Base-by-base conservation (phyloP, 1,139 yeast genomes). In the Protomyces lactucae-debilis region DNA sequence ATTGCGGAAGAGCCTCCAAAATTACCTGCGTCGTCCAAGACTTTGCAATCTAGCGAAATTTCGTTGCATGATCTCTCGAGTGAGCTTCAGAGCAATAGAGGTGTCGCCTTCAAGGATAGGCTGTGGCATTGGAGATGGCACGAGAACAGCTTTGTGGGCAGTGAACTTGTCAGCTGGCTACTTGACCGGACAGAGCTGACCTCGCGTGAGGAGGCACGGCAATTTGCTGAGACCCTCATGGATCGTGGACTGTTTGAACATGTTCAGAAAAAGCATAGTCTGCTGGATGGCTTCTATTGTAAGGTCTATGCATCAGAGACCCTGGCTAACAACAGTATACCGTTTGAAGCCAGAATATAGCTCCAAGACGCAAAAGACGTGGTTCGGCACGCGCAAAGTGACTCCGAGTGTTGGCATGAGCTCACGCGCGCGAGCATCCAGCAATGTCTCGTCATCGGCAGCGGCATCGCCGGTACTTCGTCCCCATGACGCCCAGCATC, bases 111-210 rank as follows among this genome's bases (percentile, higher is more conserved):
- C 55, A 85, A 83, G 0, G 96, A 91, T 71, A 79, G 98, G 70
- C 82, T 86, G 36, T 93, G 99, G 99, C 98, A 93, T 74, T 85
- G 92, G 82, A 86, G 85, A 68, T 78, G 82, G 10, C 95, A 90
- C 74, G 79, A 81, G 43, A 83, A 87, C 68, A 88, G 96, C 75
- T 91, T 93, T 72, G 75, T 89, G 39, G 98, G 98, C 0, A 84
- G 85, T 69, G 97, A 90, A 67, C 79, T 91, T 69, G 97, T 90
- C 0, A 82, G 85, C 23, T 93, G 98, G 97, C 73, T 92, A 63
- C 78, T 88, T 51, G 84, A 85, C 67, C 87, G 91, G 72, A 84
- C 83, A 35, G 98, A 91, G 71, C 85, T 93, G 54, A 84, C 85
- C 57, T 84, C 87, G 0, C 78, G 95, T 67, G 97, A 90, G 37